These are phyloP conservation scores for Mortierella sp. DNA, from an alignment of 371 early-diverging fungal species.

Conservation along the genomic window DNA sequence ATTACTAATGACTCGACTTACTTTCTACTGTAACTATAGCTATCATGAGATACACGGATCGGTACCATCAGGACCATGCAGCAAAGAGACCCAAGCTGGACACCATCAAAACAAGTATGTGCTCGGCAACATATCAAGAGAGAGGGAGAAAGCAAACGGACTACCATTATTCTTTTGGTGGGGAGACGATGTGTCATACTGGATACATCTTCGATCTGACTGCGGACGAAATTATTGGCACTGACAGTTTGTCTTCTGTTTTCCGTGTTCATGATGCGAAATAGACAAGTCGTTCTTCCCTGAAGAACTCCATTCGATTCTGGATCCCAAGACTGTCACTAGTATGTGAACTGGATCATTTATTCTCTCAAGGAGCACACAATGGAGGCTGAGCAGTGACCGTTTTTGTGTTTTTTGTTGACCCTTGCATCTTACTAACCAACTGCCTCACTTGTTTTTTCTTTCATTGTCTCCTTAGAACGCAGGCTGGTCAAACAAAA, in stretches of 20 bases:
- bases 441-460: not conserved
- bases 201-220: not conserved
- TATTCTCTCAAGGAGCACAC: not conserved
- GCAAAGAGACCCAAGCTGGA: constrained; percentile 36
- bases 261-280: too few relatives aligned
- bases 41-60: constrained; percentile 44
- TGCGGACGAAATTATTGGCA: constrained; percentile 20
- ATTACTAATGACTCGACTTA: not conserved
- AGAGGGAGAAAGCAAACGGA: not conserved
- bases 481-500: constrained; percentile 25
- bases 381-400: too few relatives aligned
- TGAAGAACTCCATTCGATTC: constrained; percentile 46
- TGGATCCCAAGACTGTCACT: constrained; percentile 43
- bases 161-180: too few relatives aligned
- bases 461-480: constrained; percentile 4
- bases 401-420: not conserved
- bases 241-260: not conserved
- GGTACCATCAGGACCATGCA: constrained; percentile 47
- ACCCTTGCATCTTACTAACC: not conserved
- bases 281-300: constrained; percentile 53
- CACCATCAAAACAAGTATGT: constrained; percentile 44
- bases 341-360: constrained; percentile 20
- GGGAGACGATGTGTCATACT: not conserved
- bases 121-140: not conserved
- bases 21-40: constrained; percentile 17